Base-by-base conservation (phyloP, 345 rosid species). In the Psidium guajava region DNA sequence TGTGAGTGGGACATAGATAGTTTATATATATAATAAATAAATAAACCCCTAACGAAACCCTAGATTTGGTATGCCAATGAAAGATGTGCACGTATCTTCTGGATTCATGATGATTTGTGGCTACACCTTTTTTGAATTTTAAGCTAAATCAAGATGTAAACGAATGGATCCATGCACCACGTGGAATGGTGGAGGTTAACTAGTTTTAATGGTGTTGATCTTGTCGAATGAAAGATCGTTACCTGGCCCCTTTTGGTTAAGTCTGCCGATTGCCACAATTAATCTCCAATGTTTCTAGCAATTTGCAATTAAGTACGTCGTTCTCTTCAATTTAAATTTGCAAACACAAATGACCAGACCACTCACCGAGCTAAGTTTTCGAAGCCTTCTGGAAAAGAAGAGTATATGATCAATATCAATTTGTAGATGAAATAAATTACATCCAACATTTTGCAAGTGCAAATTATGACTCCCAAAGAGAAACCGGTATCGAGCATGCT, bases 1-100 rank as follows among this genome's bases (percentile, higher is more conserved):
- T 86, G 90, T 89, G 90, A 77, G 87, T 90, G 88, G 91, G 91
- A 87, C 84, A 69, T 3, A 18, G 13, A 32, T 28, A 15, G 74
- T 15, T 61, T 42, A 15, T 36, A 61, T 40, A 27, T 61, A 13
- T 11, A 18, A 69, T 82, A 40, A 7, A 51, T 40, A 54, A 1
- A 10, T 13, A 82, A 54, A 36, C 36, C 25, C 52, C 56, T 54
- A 53, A 36, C 32, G 61, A 18, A 86, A 13, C 86, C 83, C 86
- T 61, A 49, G 85, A 64, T 40, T 87, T 81, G 64, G 85, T 16
- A 8, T n/a, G 32, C 83, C 28, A 81, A 49, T 11, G 53, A 44
- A 28, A 28, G 55, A 51, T 51, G 55, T 49, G 32, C 56, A 50
- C 75, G 75, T 61, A 28, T 61, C 42, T 61, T 32, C 44, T 3